Evolutionary conservation across 768 basidiomycete genomes (phyloP).

Genomic region (Boletus sp.): DNA sequence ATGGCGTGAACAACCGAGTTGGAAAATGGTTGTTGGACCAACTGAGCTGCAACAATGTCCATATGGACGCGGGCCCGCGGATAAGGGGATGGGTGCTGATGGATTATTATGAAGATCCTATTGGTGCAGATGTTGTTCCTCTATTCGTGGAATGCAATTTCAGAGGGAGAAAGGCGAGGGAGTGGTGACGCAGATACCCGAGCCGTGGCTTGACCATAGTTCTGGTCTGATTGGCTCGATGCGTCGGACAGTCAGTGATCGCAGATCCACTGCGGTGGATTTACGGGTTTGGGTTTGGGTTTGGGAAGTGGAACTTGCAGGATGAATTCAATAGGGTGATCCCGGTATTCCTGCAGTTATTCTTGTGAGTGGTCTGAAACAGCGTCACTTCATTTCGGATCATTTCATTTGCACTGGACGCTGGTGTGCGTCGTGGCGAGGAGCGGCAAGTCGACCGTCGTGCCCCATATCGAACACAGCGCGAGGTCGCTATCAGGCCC

Average conservation of each 20-base stretch:
- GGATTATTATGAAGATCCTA: conserved; percentile 68
- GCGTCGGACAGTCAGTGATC: not conserved
- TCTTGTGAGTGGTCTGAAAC: no score
- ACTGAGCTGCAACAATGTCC: conserved; percentile 27
- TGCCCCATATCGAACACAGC: no score
- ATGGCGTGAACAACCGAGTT: conserved; percentile 80
- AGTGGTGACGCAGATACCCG: conserved; percentile 29
- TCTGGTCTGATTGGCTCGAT: not conserved
- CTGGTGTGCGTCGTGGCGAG: no score
- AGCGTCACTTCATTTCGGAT: not conserved
- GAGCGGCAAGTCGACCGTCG: no score
- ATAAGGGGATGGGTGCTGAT: conserved; percentile 74
- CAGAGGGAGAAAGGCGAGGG: conserved; percentile 42
- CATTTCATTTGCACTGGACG: not conserved
- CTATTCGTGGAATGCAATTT: conserved; percentile 80
- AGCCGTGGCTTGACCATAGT: no score
- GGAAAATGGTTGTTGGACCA: conserved; percentile 65
- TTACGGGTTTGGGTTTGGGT: not conserved
- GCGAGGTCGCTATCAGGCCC: no score
- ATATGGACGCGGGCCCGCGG: conserved; percentile 29
- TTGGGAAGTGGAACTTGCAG: not conserved
- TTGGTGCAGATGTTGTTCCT: conserved; percentile 49
- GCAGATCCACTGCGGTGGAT: not conserved
- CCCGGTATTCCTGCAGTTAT: no score
- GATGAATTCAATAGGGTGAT: not conserved